Evolutionary conservation across 73 alveolate species (phyloP), one percentile per base, ranked within the genome.

Genomic region (Paramecium pentaurelia): DNA sequence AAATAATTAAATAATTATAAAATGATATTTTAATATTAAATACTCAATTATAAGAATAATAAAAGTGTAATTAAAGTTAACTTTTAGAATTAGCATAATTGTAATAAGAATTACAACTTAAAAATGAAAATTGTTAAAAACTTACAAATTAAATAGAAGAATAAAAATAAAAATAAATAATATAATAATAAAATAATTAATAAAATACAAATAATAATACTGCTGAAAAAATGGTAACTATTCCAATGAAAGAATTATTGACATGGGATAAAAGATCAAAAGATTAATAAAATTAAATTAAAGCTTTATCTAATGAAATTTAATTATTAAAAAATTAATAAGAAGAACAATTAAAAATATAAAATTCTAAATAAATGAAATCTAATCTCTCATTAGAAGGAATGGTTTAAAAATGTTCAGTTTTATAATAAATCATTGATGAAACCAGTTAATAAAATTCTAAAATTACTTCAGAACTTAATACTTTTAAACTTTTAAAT

Each of bases 261-360:
- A 20, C 8, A 20, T 80, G 91, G 91, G 91, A 80, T 28, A 80
- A 80, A 80, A 80, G 75, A 28, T 80, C 91, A 11, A 80, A 80
- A 27, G 91, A 80, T 80, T 16, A 80, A 80, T 49, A 45, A 45
- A 47, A 64, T n/a, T 32, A 80, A 47, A 80, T 80, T 27, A 80
- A 80, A 16, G 91, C 58, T 7, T 80, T 80, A 47, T 80, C 27
- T 8, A 80, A 25, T 14, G 91, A 80, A 44, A 80, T 32, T 27
- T 42, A 80, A 47, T 80, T n/a, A 44, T 47, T 80, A 28, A 80
- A 80, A 36, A 45, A 45, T 7, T 47, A 80, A 45, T 6, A 32
- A 20, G 91, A 80, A 22, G 91, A 80, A 44, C 12, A 25, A 27
- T 22, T 27, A 3, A 80, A 44, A 47, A 14, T 80, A 47, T 80